Evolutionary conservation across 2,329 filamentous ascomycete genomes (phyloP), one percentile per base, ranked within the genome.

Genomic region (Paramyrothecium sp.): DNA sequence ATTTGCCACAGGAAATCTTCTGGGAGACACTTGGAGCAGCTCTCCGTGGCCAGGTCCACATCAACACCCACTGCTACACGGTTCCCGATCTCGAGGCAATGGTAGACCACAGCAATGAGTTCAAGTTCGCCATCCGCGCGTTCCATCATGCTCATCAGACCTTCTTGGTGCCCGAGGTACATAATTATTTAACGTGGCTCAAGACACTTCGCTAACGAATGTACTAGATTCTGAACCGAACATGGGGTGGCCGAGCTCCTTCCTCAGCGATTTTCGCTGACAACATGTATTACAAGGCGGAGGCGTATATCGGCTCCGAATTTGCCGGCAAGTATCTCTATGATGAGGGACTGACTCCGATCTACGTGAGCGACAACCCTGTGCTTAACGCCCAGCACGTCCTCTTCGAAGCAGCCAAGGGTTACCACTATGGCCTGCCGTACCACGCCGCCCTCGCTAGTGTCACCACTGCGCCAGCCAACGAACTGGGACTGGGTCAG

Each of bases 31-130:
- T 89, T 2, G 77, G 77, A 7, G 88, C 86, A 1, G 84, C 85
- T 3, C 71, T 90, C 38, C 80, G 88, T 44, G 87, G 87, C 0
- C 85, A 90, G 61, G 85, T 90, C 7, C 81, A 86, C 58, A 79
- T 90, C 61, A 89, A 90, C 72, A 87, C 85, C 0, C 88, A 91
- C 63, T 90, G 88, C 72, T 91, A 90, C 69, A 89, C 86, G 0
- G 78, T 89, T 2, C 81, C 86, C 1, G 88, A 90, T 63, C 74
- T 90, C 8, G 87, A 90, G 69, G 84, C 85, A 33, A 88, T 90
- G 67, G 81, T 90, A 3, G 81, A 87, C 58, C 86, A 89, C 66
- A 88, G 84, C 16, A 89, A 90, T 61, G 88, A 90, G 76, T 91
- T 90, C 73, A 80, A 85, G 59, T 89, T 90, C 63, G 71, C 83